Percentiles rank a stretch among this genome's conserved stretches.
These are phyloP conservation scores for Coniochaeta hoffmannii DNA, from an alignment of 2,329 filamentous ascomycete genomes.

Conservation along the genomic window DNA sequence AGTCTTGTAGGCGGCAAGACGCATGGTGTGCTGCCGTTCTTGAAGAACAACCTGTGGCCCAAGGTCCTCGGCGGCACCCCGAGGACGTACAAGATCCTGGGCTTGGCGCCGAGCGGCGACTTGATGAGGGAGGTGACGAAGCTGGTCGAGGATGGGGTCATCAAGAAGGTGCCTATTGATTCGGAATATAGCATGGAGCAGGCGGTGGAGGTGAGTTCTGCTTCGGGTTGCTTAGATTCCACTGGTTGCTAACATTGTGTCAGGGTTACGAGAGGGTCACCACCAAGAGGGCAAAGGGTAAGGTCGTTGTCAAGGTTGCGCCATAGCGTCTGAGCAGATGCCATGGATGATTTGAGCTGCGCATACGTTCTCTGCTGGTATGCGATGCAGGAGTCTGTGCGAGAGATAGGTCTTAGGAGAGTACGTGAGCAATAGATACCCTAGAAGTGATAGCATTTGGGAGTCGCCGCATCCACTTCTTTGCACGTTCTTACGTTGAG, in stretches of 20 bases:
- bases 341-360: too few relatives aligned
- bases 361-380: too few relatives aligned
- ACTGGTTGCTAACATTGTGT: background rate
- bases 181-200: constrained; percentile 2
- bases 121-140: constrained; percentile 18
- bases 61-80: constrained; percentile 21
- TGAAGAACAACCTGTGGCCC: constrained; percentile 16
- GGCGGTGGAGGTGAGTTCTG: background rate
- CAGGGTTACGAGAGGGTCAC: constrained; percentile 1
- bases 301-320: background rate
- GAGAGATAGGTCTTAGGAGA: too few relatives aligned
- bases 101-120: constrained; percentile 16
- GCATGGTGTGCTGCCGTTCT: constrained; percentile 16
- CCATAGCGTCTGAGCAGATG: too few relatives aligned
- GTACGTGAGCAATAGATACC: too few relatives aligned
- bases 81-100: constrained; percentile 22
- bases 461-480: too few relatives aligned
- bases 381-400: too few relatives aligned
- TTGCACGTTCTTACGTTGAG: too few relatives aligned
- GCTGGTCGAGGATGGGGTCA: constrained; percentile 17
- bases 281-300: background rate
- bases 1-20: constrained; percentile 20
- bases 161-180: background rate
- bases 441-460: too few relatives aligned
- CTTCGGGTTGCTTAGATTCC: background rate